phyloP scores from a whole-genome alignment of 129 eudicot genomes.

The Pseudognaphalium luteoalbum region DNA sequence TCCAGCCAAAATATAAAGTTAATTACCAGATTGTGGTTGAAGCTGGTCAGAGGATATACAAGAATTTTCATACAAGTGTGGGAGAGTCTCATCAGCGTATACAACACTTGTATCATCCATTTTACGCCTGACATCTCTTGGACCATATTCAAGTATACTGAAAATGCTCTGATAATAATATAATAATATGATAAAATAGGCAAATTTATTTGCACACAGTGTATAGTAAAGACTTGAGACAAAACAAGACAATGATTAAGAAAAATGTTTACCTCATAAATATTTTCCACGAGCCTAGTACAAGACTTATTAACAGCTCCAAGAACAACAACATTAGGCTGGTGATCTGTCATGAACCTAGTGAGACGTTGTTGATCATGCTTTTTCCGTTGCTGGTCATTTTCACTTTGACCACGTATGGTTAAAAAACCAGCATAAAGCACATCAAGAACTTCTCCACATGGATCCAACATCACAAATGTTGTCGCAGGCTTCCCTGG shows the following conservation, averaged over 20 bases:
- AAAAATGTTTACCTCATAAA: slow-evolving; percentile 63
- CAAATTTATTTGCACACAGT: not conserved
- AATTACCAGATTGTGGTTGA: slow-evolving; percentile 70
- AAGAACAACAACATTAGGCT: slow-evolving; percentile 78
- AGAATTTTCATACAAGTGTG: slow-evolving; percentile 89
- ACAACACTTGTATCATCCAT: slow-evolving; percentile 61
- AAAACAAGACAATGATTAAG: not conserved
- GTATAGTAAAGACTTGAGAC: not conserved
- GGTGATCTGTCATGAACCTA: slow-evolving; percentile 89
- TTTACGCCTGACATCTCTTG: slow-evolving; percentile 77
- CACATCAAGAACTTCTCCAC: slow-evolving; percentile 84
- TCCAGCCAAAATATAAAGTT: not conserved
- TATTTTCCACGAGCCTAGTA: slow-evolving; percentile 64
- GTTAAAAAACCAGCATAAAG: slow-evolving; percentile 70
- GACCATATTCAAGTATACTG: slow-evolving; percentile 77
- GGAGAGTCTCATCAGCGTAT: slow-evolving; percentile 84
- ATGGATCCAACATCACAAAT: slow-evolving; percentile 93
- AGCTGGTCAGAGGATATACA: slow-evolving; percentile 85
- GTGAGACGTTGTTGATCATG: slow-evolving; percentile 78
- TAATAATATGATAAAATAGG: slow-evolving; percentile 8
- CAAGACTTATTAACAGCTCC: slow-evolving; percentile 90
- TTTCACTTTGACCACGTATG: slow-evolving; percentile 60
- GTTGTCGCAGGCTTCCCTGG: slow-evolving; percentile 95
- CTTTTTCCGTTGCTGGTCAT: slow-evolving; percentile 85
- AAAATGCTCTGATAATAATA: slow-evolving; percentile 55